Percentiles rank a stretch among this genome's conserved stretches.
Evolutionary conservation across 768 basidiomycete species (phyloP).

Genomic region (Termitomyces sp.): DNA sequence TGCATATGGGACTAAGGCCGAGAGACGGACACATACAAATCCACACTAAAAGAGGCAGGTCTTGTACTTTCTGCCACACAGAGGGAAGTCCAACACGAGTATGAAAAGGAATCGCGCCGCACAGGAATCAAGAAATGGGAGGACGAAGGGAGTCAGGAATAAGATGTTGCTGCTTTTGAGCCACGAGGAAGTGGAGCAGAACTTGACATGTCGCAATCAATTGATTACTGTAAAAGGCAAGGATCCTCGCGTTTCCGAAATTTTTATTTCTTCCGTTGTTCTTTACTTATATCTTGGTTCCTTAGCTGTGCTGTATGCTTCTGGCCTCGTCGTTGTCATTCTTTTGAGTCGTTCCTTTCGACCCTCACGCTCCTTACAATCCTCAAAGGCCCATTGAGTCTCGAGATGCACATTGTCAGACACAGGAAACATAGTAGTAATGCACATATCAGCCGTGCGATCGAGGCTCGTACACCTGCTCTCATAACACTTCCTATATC

Average conservation of each 20-base stretch:
- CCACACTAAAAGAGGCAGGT: background rate
- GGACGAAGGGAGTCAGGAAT: background rate
- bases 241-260: background rate
- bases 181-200: too few relatives aligned
- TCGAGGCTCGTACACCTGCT: constrained; percentile 29
- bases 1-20: background rate
- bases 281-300: background rate
- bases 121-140: background rate
- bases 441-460: constrained; percentile 1
- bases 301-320: constrained; percentile 2
- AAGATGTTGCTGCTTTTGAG: too few relatives aligned
- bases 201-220: constrained; percentile 1
- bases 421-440: constrained; percentile 5
- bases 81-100: background rate
- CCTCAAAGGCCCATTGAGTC: background rate
- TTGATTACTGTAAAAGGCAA: background rate
- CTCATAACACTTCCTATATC: constrained; percentile 32
- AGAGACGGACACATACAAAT: background rate
- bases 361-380: constrained; percentile 15
- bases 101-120: background rate
- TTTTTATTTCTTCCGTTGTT: too few relatives aligned
- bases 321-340: background rate
- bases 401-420: constrained; percentile 9
- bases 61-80: background rate
- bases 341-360: background rate